Conservation (phyloP, 2,329 filamentous ascomycete genomes). For the Polychaeton citri region DNA sequence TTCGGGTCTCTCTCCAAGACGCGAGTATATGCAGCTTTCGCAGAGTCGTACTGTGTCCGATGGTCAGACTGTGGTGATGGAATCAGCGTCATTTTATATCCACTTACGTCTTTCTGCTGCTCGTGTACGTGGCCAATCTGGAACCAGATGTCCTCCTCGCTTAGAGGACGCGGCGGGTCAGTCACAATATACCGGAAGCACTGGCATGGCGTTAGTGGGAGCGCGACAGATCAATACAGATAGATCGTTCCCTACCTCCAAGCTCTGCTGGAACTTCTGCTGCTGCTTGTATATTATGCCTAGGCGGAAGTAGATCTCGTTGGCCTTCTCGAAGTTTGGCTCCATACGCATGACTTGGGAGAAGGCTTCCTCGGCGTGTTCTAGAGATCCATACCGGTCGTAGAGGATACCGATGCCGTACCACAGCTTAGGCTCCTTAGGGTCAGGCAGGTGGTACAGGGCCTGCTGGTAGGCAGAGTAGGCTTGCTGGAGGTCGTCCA, state of each 20-base stretch:
- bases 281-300: conserved; percentile 99
- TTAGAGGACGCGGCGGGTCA: conserved; percentile 80
- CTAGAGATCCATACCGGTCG: conserved; percentile 87
- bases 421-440: conserved; percentile 97
- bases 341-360: conserved; percentile 99
- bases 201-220: conserved; percentile 33
- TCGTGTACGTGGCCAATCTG: conserved; percentile 98
- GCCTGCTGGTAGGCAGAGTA: conserved; percentile 96
- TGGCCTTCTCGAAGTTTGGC: conserved; percentile 93
- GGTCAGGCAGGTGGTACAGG: conserved; percentile 79
- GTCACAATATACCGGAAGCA: conserved; percentile 98
- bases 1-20: conserved; percentile 90
- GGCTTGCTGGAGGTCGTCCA: conserved; percentile 92
- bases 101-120: conserved; percentile 90
- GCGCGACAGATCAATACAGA: no score
- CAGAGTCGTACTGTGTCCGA: conserved; percentile 63
- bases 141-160: conserved; percentile 98
- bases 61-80: conserved; percentile 14
- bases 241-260: conserved; percentile 51
- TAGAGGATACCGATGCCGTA: conserved; percentile 98
- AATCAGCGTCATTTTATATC: background rate
- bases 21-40: conserved; percentile 81
- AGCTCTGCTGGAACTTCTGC: conserved; percentile 79
- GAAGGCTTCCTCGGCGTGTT: conserved; percentile 95
- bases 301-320: conserved; percentile 95